phyloP scores from a whole-genome alignment of 495 filamentous ascomycete genomes.

The Clavariopsis aquatica region DNA sequence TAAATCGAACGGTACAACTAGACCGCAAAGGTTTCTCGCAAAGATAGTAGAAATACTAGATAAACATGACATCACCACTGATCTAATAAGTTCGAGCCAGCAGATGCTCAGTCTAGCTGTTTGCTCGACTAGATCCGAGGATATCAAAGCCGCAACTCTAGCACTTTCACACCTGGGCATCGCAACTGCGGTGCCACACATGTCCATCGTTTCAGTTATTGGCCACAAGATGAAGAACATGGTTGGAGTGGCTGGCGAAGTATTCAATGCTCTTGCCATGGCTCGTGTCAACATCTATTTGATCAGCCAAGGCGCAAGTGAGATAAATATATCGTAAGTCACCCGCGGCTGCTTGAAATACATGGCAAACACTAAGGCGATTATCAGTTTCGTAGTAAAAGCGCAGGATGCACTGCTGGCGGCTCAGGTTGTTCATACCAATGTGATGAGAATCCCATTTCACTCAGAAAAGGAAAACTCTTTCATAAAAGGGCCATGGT shows the following conservation, averaged over 20 bases:
- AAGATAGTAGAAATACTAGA: slow-evolving; percentile 45
- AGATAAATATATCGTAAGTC: slow-evolving; percentile 49
- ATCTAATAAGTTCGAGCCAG: slow-evolving; percentile 48
- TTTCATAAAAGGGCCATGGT: slow-evolving; percentile 23
- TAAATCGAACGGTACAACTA: slow-evolving; percentile 45
- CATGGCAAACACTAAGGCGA: neutral
- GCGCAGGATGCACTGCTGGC: slow-evolving; percentile 46
- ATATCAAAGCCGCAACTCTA: slow-evolving; percentile 38
- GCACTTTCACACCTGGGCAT: slow-evolving; percentile 44
- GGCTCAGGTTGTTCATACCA: slow-evolving; percentile 46
- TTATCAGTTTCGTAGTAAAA: slow-evolving; percentile 45
- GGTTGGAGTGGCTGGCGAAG: slow-evolving; percentile 47
- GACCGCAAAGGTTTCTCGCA: slow-evolving; percentile 46
- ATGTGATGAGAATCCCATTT: slow-evolving; percentile 48
- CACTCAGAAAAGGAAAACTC: slow-evolving; percentile 25
- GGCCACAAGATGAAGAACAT: slow-evolving; percentile 50
- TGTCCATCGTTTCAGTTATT: slow-evolving; percentile 49
- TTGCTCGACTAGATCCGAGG: slow-evolving; percentile 33
- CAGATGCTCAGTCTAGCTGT: slow-evolving; percentile 47
- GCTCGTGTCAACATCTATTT: slow-evolving; percentile 47
- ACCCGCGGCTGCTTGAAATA: neutral
- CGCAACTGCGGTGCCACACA: slow-evolving; percentile 40
- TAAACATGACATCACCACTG: slow-evolving; percentile 43
- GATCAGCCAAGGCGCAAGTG: slow-evolving; percentile 49
- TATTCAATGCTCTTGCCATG: slow-evolving; percentile 46